Percentiles rank a stretch among this genome's conserved stretches.
Evolutionary conservation across 768 basidiomycete genomes (phyloP).

Genomic region (Phylloporus arenicola): DNA sequence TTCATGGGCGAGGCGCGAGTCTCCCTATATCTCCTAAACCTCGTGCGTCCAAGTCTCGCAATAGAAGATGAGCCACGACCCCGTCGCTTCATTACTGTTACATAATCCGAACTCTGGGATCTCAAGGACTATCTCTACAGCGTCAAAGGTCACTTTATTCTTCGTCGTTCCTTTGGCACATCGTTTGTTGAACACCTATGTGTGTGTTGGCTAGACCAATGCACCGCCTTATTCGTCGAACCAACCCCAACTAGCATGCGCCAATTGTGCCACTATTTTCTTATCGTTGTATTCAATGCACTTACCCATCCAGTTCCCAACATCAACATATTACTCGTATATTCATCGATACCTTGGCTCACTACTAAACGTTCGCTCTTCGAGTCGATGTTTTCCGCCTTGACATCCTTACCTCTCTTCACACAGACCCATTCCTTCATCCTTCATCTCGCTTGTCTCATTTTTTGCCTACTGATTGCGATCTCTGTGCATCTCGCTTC

Average conservation of each 20-base stretch:
- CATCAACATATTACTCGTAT: background rate
- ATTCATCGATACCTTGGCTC: constrained; percentile 12
- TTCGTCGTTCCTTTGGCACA: background rate
- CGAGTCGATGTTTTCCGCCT: constrained; percentile 6
- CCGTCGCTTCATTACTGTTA: background rate
- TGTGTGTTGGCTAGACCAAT: background rate
- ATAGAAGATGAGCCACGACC: constrained; percentile 36
- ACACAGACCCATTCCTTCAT: background rate
- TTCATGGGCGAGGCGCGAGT: constrained; percentile 74
- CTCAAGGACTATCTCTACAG: background rate
- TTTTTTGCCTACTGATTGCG: constrained; percentile 2
- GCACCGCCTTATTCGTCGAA: background rate
- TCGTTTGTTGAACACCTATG: background rate
- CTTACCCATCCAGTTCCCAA: background rate
- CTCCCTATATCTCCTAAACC: constrained; percentile 39
- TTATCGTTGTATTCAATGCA: constrained; percentile 16
- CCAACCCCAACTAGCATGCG: background rate
- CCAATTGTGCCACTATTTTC: background rate
- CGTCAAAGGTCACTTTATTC: background rate
- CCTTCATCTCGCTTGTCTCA: background rate
- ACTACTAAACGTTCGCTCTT: constrained; percentile 4
- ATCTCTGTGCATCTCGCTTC: background rate
- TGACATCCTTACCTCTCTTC: background rate
- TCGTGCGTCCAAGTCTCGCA: constrained; percentile 52
- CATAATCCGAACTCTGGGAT: background rate